These are phyloP conservation scores for Penicillium janthinellum DNA, from an alignment of 2,329 filamentous ascomycete genomes.

Conservation along the genomic window DNA sequence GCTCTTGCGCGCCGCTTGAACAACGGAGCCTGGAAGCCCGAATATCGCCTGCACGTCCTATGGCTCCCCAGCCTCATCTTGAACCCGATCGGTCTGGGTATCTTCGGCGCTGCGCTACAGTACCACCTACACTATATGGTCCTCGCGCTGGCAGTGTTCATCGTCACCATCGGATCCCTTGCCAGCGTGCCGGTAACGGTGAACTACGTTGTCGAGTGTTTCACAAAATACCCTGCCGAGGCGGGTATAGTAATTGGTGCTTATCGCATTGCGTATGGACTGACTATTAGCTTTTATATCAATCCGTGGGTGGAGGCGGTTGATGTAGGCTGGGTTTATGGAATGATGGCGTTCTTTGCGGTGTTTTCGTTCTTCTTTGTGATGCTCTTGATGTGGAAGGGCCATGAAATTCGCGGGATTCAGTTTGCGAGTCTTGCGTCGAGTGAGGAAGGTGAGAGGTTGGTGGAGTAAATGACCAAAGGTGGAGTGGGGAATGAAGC, in stretches of 20 bases:
- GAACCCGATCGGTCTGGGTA: slow-evolving; percentile 35
- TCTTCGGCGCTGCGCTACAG: slow-evolving; percentile 44
- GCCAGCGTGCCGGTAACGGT: slow-evolving; percentile 28
- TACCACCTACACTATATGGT: slow-evolving; percentile 46
- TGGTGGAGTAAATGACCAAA: slow-evolving; percentile 9
- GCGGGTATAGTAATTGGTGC: slow-evolving; percentile 32
- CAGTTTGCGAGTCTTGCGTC: slow-evolving; percentile 26
- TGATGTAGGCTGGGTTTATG: slow-evolving; percentile 45
- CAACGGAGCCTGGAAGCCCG: slow-evolving; percentile 38
- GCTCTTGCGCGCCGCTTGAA: slow-evolving; percentile 31
- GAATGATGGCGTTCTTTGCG: slow-evolving; percentile 45
- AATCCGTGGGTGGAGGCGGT: slow-evolving; percentile 41
- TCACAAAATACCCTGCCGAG: slow-evolving; percentile 42
- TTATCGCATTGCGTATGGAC: slow-evolving; percentile 40
- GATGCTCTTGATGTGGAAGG: slow-evolving; percentile 32
- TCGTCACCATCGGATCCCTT: slow-evolving; percentile 43
- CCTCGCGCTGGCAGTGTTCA: slow-evolving; percentile 43
- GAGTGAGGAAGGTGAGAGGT: slow-evolving; percentile 25
- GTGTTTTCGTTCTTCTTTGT: slow-evolving; percentile 28
- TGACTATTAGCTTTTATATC: slow-evolving; percentile 46
- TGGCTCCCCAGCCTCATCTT: slow-evolving; percentile 33
- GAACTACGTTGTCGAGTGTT: slow-evolving; percentile 35
- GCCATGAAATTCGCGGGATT: slow-evolving; percentile 22
- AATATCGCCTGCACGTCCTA: slow-evolving; percentile 36
- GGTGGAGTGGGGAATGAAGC: not conserved